Evolutionary conservation across 1,284 basidiomycete species (phyloP), one percentile per base, ranked within the genome.

Genomic region (Pholiota adiposa): DNA sequence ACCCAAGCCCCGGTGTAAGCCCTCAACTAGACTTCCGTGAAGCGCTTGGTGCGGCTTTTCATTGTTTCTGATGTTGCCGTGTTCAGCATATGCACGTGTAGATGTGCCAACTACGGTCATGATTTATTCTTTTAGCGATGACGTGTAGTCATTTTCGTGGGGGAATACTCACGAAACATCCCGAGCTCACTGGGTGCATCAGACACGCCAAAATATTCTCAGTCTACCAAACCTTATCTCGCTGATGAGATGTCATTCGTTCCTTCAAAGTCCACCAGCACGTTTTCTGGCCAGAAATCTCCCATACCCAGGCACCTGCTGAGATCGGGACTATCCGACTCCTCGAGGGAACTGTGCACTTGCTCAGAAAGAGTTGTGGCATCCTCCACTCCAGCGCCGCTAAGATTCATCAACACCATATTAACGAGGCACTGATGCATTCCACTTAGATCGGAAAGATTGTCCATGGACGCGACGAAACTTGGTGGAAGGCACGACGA

Each of bases 131-230:
- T n/a, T 46, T 23, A 46, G 55, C 8, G 29, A 31, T 31, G 29
- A 31, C 11, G 29, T 21, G 29, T 7, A 51, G 7, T n/a, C 18
- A 16, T 21, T 12, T 9, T n/a, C 2, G 18, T 19, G 19, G 5
- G n/a, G 19, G 50, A 23, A 12, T 19, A 65, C 64, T 61, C 50
- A 72, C 71, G 49, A 54, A 72, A 66, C 68, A 72, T 72, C 18
- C 70, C 71, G 33, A 71, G 50, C 59, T 73, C 71, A n/a, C 67
- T 66, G 2, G 64, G 62, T 4, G 69, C 64, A 33, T 65, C 63
- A 11, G 70, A 69, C 21, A 59, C 52, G 31, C 71, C 68, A 55
- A 73, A 73, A 54, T 73, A 69, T 49, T 72, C 71, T 70, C 70
- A 72, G 49, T 72, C 70, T 12, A 73, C 63, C 43, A 73, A 63